Percentiles rank a stretch among this genome's conserved stretches.
Conservation (phyloP, 2,329 filamentous ascomycete species). For the Curvularia verruculosa region DNA sequence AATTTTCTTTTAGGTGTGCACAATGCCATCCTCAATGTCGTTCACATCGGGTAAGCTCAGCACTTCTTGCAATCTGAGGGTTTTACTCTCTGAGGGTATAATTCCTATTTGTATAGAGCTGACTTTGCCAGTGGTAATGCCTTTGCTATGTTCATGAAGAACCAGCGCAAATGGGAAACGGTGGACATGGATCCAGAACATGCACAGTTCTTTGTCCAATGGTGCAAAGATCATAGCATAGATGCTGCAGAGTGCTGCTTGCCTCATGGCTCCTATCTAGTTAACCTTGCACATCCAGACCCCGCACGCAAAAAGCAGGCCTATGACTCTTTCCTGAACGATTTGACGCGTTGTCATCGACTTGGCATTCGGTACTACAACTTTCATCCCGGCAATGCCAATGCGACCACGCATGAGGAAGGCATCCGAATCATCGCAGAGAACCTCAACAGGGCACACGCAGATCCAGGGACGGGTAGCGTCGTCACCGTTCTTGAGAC, state of each 20-base stretch:
- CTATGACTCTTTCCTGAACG: constrained; percentile 84
- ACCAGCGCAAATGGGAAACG: constrained; percentile 91
- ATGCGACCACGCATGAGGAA: constrained; percentile 66
- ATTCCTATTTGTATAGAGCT: constrained; percentile 5
- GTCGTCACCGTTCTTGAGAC: constrained; percentile 91
- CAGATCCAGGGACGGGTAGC: constrained; percentile 65
- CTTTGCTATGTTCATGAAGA: constrained; percentile 94
- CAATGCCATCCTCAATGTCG: constrained; percentile 79
- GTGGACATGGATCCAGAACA: constrained; percentile 74
- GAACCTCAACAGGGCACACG: constrained; percentile 82
- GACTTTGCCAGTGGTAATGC: constrained; percentile 72
- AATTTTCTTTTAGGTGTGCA: constrained; percentile 70
- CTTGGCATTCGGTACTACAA: constrained; percentile 94
- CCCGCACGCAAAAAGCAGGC: constrained; percentile 80
- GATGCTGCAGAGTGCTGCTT: constrained; percentile 76
- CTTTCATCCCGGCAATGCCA: constrained; percentile 90
- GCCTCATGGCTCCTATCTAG: constrained; percentile 93
- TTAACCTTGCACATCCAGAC: constrained; percentile 91
- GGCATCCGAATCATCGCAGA: constrained; percentile 80
- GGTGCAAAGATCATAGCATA: constrained; percentile 73
- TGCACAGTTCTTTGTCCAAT: constrained; percentile 70
- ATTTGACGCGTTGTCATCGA: constrained; percentile 81
- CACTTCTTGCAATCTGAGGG: not conserved
- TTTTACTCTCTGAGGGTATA: not conserved
- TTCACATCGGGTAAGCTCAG: constrained; percentile 68